Evolutionary conservation across 805 yeast genomes (phyloP).

Genomic region (Starmerella vitae): DNA sequence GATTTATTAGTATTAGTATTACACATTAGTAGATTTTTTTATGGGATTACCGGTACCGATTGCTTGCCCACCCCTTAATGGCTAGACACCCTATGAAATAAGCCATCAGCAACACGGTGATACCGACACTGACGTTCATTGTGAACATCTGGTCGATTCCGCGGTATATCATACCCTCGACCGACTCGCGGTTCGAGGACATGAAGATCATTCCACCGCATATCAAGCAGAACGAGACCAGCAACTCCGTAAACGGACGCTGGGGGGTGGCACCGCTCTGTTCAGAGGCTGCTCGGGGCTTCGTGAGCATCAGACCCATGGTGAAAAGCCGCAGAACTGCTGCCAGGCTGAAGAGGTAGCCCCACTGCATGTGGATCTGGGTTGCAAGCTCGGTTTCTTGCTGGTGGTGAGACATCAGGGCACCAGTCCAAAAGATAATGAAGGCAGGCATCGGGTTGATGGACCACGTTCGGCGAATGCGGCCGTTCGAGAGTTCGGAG

Average conservation of each 20-base stretch:
- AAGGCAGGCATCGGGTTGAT: slow-evolving; percentile 92
- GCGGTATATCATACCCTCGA: slow-evolving; percentile 66
- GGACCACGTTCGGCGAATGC: slow-evolving; percentile 34
- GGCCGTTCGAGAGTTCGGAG: neutral
- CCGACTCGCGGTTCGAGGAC: slow-evolving; percentile 79
- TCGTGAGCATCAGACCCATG: slow-evolving; percentile 36
- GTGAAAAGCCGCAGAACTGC: slow-evolving; percentile 63
- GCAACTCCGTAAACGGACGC: slow-evolving; percentile 76
- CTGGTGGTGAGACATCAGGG: slow-evolving; percentile 85
- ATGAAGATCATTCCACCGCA: slow-evolving; percentile 87
- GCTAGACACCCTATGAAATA: slow-evolving; percentile 65
- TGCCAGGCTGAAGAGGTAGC: slow-evolving; percentile 66
- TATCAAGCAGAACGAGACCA: slow-evolving; percentile 63
- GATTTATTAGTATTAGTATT: too few species aligned
- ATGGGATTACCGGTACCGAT: too few species aligned
- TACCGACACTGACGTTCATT: slow-evolving; percentile 71
- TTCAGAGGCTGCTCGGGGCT: slow-evolving; percentile 15
- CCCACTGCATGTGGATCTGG: slow-evolving; percentile 83
- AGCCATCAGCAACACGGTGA: slow-evolving; percentile 66
- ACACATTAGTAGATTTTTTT: too few species aligned
- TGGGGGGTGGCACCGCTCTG: slow-evolving; percentile 34
- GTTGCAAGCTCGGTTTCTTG: slow-evolving; percentile 75
- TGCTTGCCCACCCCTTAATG: slow-evolving; percentile 26
- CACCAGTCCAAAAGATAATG: slow-evolving; percentile 92
- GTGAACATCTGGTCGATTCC: slow-evolving; percentile 85